A percentile compares a stretch with the other conserved stretches of the same genome.
These are phyloP conservation scores for Cryptosporidium canis DNA, from an alignment of 169 alveolate genomes.

Conservation along the genomic window DNA sequence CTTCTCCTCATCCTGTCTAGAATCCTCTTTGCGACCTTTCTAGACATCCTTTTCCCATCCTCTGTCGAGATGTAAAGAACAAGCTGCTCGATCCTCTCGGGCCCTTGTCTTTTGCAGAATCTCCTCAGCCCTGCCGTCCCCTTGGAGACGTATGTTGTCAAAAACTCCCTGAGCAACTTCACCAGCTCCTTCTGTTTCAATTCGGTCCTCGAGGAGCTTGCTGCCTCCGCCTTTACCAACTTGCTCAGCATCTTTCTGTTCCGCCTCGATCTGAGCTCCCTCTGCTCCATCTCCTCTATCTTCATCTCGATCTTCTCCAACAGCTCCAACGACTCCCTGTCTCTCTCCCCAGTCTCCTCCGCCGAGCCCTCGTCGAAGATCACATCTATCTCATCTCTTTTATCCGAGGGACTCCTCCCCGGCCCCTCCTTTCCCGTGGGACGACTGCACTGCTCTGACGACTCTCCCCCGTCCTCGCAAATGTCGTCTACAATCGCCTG, in stretches of 20 bases:
- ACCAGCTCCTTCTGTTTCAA: constrained; percentile 8
- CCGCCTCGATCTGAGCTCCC: background rate
- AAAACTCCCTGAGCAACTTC: constrained; percentile 10
- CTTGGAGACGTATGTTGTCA: background rate
- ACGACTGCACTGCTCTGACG: constrained; percentile 1
- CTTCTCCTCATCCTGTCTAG: background rate
- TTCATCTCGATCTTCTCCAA: constrained; percentile 14
- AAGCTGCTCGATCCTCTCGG: constrained; percentile 55
- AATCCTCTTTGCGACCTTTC: constrained; percentile 33
- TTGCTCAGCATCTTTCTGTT: constrained; percentile 7
- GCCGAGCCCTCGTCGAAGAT: background rate
- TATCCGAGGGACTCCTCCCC: background rate
- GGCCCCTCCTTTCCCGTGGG: background rate
- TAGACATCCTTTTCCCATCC: constrained; percentile 12
- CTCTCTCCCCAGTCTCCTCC: background rate
- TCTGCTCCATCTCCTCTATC: background rate
- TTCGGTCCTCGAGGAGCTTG: background rate
- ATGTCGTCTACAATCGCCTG: constrained; percentile 33
- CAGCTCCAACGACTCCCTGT: background rate
- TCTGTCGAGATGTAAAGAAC: constrained; percentile 7
- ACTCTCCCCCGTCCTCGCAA: constrained; percentile 1
- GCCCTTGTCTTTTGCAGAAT: constrained; percentile 31
- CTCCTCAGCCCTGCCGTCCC: constrained; percentile 11
- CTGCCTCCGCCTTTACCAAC: background rate
- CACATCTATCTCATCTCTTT: background rate